Base-by-base conservation (phyloP, 2,329 filamentous ascomycete genomes). In the Colletotrichum cuscutae region DNA sequence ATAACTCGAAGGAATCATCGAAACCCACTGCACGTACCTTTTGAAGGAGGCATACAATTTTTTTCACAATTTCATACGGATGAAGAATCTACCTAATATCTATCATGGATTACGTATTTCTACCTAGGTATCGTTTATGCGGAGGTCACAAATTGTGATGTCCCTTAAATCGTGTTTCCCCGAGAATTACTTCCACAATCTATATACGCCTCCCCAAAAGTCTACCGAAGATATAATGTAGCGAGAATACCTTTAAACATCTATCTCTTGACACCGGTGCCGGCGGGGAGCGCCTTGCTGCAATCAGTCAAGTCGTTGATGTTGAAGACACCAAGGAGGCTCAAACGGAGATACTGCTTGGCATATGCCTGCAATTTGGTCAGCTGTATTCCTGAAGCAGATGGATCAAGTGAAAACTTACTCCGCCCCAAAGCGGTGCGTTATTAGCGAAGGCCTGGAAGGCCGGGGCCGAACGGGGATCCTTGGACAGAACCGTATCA, bases 281-380 rank as follows among this genome's bases (percentile, higher is more conserved):
- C 46, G 4, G 28, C 46, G 28, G 85, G 88, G 5, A 90, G 79
- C 2, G 86, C 86, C 75, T 85, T 84, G 11, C 86, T 88, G 82
- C 88, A 90, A 73, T 90, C 88, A 12, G 84, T 87, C 54, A 90
- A 79, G n/a, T 82, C 78, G 77, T 90, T 89, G 77, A 90, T 86
- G 76, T 89, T 89, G 76, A 87, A 84, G 8, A 90, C 87, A 2
- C 88, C 89, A 6, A 90, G 84, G 2, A 90, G 80, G 49, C 85
- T 87, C 24, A 90, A 80, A 13, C 88, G 86, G 59, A 89, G 82
- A 74, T 90, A 90, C 15, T 86, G 87, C 49, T 82, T 82, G 3
- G 87, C 84, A 62, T 87, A 90, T 49, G 86, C 87, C 83, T 86
- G 22, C 26, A 1, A 1, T 4, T 19, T 8, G 6, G 7, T 74